Evolutionary conservation across 1,139 yeast genomes (phyloP), one percentile per base, ranked within the genome.

Genomic region (Saccharomyces hybrid): DNA sequence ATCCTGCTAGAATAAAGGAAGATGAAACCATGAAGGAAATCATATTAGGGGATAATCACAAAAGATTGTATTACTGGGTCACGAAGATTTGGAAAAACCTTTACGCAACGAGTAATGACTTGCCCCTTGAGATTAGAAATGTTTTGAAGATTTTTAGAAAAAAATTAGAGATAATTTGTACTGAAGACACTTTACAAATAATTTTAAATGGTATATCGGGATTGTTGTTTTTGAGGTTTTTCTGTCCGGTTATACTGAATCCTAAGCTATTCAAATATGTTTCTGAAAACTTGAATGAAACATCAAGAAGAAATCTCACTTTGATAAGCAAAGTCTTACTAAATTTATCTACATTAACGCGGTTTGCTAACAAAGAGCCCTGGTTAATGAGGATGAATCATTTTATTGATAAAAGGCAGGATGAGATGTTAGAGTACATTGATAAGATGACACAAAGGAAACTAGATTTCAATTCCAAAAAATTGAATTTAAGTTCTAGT

Each of bases 191-290:
- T 25, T 75, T 74, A 5, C 76, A 82, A 0, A 59, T 65, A 11
- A 61, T 87, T 1, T 70, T 85, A 55, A 84, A 90, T 64, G 86
- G 95, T 54, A 74, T 91, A 38, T 81, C 95, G 27, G 91, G 96
- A 1, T 87, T 93, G 64, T 73, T 93, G 25, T 93, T 93, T 68
- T 73, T 93, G 59, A 75, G 98, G 58, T 90, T 88, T 67, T 83
- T 89, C 62, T 90, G 97, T 65, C 98, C 98, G 0, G 96, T 96
- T 0, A 80, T 93, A 47, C 73, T 93, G 63, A 90, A 89, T 64
- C 98, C 98, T 0, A 89, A 89, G 64, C 71, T 89, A 50, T 90
- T 89, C 67, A 83, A 84, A 59, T 75, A 93, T 51, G 81, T 89
- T 1, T 79, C 81, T 55, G 77, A 79, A 50, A 93, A 87, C 64